Conservation (phyloP, 768 basidiomycete species). For the Naganishia antarctica region DNA sequence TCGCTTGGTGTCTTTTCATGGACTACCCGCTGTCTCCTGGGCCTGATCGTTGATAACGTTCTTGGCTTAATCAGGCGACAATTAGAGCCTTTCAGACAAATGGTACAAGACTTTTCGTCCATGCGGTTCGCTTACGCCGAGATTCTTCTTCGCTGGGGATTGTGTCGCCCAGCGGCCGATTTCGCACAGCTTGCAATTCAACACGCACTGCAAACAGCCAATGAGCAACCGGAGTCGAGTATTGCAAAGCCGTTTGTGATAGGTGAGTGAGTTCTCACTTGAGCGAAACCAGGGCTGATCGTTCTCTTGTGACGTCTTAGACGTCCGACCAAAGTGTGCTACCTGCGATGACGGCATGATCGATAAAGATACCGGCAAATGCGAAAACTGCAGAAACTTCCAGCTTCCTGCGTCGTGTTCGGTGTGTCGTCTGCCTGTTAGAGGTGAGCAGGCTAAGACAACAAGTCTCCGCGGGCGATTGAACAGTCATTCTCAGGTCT, state of each 20-base stretch:
- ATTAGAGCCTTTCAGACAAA: constrained; percentile 19
- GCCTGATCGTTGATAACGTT: too few species aligned
- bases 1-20: constrained; percentile 29
- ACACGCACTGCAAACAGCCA: constrained; percentile 5
- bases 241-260: constrained; percentile 1
- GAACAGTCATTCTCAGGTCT: too few species aligned
- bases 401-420: constrained; percentile 33
- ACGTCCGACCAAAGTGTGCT: constrained; percentile 27
- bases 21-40: too few species aligned
- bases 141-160: constrained; percentile 38
- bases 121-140: constrained; percentile 42
- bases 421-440: constrained; percentile 44
- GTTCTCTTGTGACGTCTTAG: not conserved
- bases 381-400: constrained; percentile 32
- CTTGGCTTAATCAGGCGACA: too few species aligned
- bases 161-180: constrained; percentile 33
- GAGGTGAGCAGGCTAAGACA: constrained; percentile 42
- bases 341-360: constrained; percentile 25
- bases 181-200: constrained; percentile 29
- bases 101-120: constrained; percentile 31
- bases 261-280: constrained; percentile 24
- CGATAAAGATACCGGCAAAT: constrained; percentile 11
- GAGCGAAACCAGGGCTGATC: constrained; percentile 1
- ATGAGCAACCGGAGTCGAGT: not conserved
- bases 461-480: too few species aligned